These are phyloP conservation scores for Clathrospora elynae DNA, from an alignment of 2,329 filamentous ascomycete species.

Conservation along the genomic window DNA sequence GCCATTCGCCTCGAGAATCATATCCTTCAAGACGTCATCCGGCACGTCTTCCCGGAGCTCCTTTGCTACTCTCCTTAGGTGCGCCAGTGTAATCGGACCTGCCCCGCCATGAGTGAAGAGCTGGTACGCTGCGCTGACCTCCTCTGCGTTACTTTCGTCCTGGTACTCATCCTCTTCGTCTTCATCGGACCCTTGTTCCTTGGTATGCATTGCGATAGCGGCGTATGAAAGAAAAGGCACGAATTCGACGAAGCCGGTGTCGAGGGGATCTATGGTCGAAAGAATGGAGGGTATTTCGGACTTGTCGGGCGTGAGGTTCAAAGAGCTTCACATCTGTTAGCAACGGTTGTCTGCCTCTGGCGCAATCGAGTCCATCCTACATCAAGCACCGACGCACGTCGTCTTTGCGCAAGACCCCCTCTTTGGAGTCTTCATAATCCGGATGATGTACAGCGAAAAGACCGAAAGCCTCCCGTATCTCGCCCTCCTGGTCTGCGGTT, in stretches of 20 bases:
- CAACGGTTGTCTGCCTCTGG: neutral
- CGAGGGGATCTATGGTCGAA: constrained; percentile 80
- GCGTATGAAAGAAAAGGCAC: constrained; percentile 84
- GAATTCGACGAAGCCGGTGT: constrained; percentile 77
- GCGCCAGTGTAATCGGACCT: constrained; percentile 75
- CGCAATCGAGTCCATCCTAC: constrained; percentile 48
- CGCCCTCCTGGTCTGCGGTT: constrained; percentile 79
- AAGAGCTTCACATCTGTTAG: constrained; percentile 62
- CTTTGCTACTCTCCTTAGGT: constrained; percentile 78
- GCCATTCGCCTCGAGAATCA: constrained; percentile 93
- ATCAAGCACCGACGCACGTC: constrained; percentile 57
- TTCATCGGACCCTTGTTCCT: constrained; percentile 41
- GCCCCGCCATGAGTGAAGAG: constrained; percentile 70
- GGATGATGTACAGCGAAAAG: constrained; percentile 65
- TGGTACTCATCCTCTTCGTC: constrained; percentile 49
- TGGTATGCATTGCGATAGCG: constrained; percentile 75
- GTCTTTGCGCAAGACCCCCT: constrained; percentile 49
- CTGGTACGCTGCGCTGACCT: constrained; percentile 80
- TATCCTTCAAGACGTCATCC: constrained; percentile 85
- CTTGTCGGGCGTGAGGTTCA: constrained; percentile 71
- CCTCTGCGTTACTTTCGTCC: constrained; percentile 55
- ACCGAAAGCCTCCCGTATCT: constrained; percentile 88
- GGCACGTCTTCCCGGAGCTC: constrained; percentile 82
- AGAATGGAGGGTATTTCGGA: constrained; percentile 77
- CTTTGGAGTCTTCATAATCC: constrained; percentile 71